Base-by-base conservation (phyloP, 768 basidiomycete species). In the Amanita jacksonii region DNA sequence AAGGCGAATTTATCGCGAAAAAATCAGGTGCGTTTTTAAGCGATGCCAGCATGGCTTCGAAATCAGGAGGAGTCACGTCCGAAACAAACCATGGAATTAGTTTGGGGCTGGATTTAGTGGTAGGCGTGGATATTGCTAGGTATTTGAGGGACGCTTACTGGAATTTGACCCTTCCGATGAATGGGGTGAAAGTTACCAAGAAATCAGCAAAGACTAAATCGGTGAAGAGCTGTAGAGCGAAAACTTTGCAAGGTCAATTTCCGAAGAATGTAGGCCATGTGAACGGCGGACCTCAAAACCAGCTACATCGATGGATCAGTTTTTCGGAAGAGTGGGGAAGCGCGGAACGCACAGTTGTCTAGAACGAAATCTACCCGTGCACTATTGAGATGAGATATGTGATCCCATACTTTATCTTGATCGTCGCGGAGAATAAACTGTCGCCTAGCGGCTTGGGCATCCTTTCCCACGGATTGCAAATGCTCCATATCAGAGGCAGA, bases 41-140 rank as follows among this genome's bases (percentile, higher is more conserved):
- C 5, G 68, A 68, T 1, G 58, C 41, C 45, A 93, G 71, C 0
- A 77, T 73, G 38, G 66, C 60, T 19, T 58, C 52, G 60, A 96
- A 96, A 60, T 99, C 94, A 19, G 71, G 65, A 1, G 94, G 92
- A 3, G 87, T 85, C 20, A 93, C 91, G 58, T 96, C 90, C 8
- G 87, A 91, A 36, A 97, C 93, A 57, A 98, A 99, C 92, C 94
- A 99, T 0, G 93, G 93, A 41, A 97, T 85, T 7, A 85, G 67
- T 60, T 99, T 97, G 0, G 92, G 88, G 64, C 92, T 94, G 48
- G 23, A 28, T 34, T 25, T 12, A 39, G 10, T 25, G 43, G 7
- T 9, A 45, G 2, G 27, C 19, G 34, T 3, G 45, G 30, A n/a
- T n/a, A n/a, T n/a, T n/a, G n/a, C n/a, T n/a, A n/a, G n/a, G n/a